phyloP scores from a whole-genome alignment of 2,329 filamentous ascomycete genomes.

The Verticillium zaregamsianum region DNA sequence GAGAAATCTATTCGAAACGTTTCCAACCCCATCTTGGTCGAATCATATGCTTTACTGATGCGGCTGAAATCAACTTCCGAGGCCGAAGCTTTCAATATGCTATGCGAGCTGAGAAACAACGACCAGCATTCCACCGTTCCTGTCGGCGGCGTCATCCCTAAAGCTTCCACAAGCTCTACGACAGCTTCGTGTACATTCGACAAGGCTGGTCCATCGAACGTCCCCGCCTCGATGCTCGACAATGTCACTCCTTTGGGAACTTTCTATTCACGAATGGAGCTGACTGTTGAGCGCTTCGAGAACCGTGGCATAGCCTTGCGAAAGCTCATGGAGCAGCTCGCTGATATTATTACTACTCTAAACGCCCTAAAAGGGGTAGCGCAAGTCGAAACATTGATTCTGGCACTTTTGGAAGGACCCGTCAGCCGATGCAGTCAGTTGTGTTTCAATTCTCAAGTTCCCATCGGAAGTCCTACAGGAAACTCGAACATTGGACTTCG shows the following conservation, averaged over 20 bases:
- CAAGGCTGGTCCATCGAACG: slow-evolving; percentile 25
- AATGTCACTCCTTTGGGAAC: slow-evolving; percentile 22
- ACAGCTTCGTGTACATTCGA: neutral
- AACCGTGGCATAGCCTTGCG: slow-evolving; percentile 27
- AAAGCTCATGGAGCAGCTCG: slow-evolving; percentile 26
- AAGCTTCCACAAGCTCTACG: too few relatives aligned
- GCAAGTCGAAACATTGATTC: slow-evolving; percentile 18
- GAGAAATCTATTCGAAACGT: too few relatives aligned
- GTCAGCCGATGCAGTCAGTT: slow-evolving; percentile 29
- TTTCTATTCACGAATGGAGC: slow-evolving; percentile 25
- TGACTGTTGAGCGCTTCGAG: slow-evolving; percentile 27
- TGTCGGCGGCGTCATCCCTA: too few relatives aligned
- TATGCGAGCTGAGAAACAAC: too few relatives aligned
- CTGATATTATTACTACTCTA: slow-evolving; percentile 27
- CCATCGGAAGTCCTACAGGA: slow-evolving; percentile 27
- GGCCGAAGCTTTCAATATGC: too few relatives aligned
- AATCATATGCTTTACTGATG: too few relatives aligned
- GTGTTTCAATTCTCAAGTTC: slow-evolving; percentile 29
- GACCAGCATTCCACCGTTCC: too few relatives aligned
- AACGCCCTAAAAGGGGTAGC: slow-evolving; percentile 19
- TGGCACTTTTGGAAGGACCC: slow-evolving; percentile 28
- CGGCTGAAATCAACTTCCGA: too few relatives aligned
- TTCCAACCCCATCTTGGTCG: too few relatives aligned
- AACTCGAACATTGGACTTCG: slow-evolving; percentile 27
- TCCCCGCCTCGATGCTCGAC: slow-evolving; percentile 25